Evolutionary conservation across 2,329 filamentous ascomycete species (phyloP), one percentile per base, ranked within the genome.

Genomic region (Fusarium sp.): DNA sequence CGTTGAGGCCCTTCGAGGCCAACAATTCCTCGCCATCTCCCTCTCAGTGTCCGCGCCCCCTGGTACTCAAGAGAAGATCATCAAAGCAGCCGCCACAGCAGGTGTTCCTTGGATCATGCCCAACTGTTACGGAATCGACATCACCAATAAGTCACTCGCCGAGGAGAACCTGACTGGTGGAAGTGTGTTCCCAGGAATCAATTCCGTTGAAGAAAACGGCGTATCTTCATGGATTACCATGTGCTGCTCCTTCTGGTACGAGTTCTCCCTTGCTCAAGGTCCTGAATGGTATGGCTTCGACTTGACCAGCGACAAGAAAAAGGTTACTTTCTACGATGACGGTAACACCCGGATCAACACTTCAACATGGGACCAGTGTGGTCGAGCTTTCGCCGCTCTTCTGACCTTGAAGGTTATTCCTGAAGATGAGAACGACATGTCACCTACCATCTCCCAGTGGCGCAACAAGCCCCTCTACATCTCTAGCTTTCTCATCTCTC

Each of bases 351-450:
- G 80, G 59, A 87, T 91, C 74, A 88, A 86, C 68, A 86, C 83
- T 1, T 88, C 86, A 17, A 92, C 91, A 0, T 89, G 87, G 84
- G 72, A 81, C 10, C 90, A 92, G 80, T 84, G 85, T 53, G 90
- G 87, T 0, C 82, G 86, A 1, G 89, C 87, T 0, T 82, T 90
- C 17, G 88, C 88, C 3, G 80, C 76, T 0, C 75, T 88, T 0
- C 75, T 89, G 3, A 84, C 81, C 44, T 77, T 88, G 3, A 84
- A 84, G 36, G 80, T 81, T 52, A 75, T 85, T 81, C 85, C 73
- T 85, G 85, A 69, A 76, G 83, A 71, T 74, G 22, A 80, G 58
- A 69, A 71, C 9, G 80, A 81, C 65, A 63, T 50, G 46, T 75
- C 86, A 0, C 38, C 65, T 14, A 70, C 82, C 77, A 35, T 79